A percentile compares a stretch with the other conserved stretches of the same genome.
These are phyloP conservation scores for Russula brevipes DNA, from an alignment of 768 basidiomycete species.

Conservation along the genomic window DNA sequence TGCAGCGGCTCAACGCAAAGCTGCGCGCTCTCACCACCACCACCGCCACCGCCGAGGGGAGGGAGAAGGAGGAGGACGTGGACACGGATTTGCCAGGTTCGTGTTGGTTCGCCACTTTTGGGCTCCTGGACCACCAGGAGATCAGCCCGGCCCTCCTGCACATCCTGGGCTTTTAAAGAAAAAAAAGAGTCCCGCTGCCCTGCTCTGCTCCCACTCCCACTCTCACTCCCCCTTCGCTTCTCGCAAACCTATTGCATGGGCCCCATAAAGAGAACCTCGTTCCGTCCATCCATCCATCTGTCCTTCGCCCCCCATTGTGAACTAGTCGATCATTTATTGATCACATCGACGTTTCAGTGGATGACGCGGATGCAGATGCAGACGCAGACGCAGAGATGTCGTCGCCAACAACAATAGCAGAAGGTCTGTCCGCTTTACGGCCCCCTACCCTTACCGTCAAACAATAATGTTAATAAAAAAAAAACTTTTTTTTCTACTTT, in stretches of 20 bases:
- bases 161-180: conserved; percentile 25
- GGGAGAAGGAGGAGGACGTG: conserved; percentile 12
- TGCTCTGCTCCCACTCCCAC: no score
- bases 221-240: no score
- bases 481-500: background rate
- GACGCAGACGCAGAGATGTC: conserved; percentile 1
- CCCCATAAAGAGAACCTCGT: no score
- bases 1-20: conserved; percentile 66
- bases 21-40: conserved; percentile 44
- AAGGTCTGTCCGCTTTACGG: conserved; percentile 4
- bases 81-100: conserved; percentile 30
- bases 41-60: background rate
- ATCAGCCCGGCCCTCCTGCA: conserved; percentile 50
- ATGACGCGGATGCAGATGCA: background rate
- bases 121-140: conserved; percentile 43
- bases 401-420: background rate
- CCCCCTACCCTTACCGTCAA: no score
- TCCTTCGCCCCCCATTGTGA: background rate
- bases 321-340: background rate
- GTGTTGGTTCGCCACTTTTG: conserved; percentile 22
- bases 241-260: no score
- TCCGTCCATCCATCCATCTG: background rate
- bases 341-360: conserved; percentile 3
- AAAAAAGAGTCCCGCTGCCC: no score
- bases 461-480: no score